A percentile compares a stretch with the other conserved stretches of the same genome.
These are phyloP conservation scores for Alternaria viburni DNA, from an alignment of 2,329 filamentous ascomycete species.

Conservation along the genomic window DNA sequence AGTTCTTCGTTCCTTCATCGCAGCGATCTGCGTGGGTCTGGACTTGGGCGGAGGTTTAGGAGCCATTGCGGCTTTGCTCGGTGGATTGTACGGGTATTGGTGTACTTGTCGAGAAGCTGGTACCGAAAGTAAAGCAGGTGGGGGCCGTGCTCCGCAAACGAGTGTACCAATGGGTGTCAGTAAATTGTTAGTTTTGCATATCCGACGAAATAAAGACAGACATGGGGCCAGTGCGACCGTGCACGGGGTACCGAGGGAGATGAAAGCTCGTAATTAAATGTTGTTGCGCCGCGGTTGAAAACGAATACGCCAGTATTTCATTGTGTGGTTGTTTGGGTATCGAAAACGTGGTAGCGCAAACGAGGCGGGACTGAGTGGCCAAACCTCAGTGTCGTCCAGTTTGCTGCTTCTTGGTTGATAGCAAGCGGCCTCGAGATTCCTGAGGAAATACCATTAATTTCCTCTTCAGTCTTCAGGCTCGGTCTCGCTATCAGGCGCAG, in stretches of 20 bases:
- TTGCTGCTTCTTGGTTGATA: not conserved
- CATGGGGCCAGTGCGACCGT: not conserved
- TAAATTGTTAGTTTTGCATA: not conserved
- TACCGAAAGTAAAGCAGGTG: not conserved
- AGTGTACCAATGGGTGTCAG: not conserved
- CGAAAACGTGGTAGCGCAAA: not conserved
- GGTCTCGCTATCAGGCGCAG: slow-evolving; percentile 29
- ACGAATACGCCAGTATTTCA: not conserved
- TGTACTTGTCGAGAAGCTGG: not conserved
- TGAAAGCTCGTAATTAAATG: not conserved
- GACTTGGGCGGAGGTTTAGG: not conserved
- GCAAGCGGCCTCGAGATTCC: not conserved
- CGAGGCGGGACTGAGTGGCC: not conserved
- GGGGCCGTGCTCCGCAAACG: not conserved
- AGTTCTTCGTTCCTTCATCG: not conserved
- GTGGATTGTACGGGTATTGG: not conserved
- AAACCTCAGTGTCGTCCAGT: not conserved
- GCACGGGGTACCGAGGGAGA: not conserved
- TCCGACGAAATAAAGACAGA: not conserved
- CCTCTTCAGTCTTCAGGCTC: slow-evolving; percentile 8
- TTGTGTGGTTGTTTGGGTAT: not conserved
- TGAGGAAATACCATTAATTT: not conserved
- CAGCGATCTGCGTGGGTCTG: not conserved
- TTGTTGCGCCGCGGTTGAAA: not conserved
- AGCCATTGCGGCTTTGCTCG: not conserved